Conservation (phyloP, 2,329 filamentous ascomycete species). For the Gnomoniopsis smithogilvyi region DNA sequence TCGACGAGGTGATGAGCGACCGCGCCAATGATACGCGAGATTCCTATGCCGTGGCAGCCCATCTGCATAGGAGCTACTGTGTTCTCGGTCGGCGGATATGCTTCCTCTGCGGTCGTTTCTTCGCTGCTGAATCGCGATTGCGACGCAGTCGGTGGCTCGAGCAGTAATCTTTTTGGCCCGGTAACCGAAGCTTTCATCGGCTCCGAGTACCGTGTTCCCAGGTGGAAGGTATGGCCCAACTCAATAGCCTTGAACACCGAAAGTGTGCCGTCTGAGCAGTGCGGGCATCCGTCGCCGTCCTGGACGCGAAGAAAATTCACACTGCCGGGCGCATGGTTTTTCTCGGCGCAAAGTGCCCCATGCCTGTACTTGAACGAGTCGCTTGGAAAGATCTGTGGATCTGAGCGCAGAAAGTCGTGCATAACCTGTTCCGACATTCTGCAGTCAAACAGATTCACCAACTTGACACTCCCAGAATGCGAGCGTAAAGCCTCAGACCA, state of each 20-base stretch:
- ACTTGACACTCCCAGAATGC: background rate
- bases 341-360: slow-evolving; percentile 22
- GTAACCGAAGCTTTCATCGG: slow-evolving; percentile 66
- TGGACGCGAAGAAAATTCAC: slow-evolving; percentile 64
- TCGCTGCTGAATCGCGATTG: background rate
- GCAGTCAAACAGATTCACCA: slow-evolving; percentile 37
- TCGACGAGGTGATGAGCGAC: slow-evolving; percentile 76
- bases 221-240: slow-evolving; percentile 90
- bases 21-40: slow-evolving; percentile 86
- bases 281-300: slow-evolving; percentile 69
- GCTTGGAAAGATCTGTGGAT: background rate
- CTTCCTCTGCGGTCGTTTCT: background rate
- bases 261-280: slow-evolving; percentile 63
- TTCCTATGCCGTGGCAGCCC: slow-evolving; percentile 95
- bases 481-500: slow-evolving; percentile 45
- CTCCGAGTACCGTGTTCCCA: slow-evolving; percentile 83
- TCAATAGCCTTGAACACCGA: slow-evolving; percentile 74
- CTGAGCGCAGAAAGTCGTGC: background rate
- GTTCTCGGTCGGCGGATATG: slow-evolving; percentile 22
- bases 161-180: slow-evolving; percentile 30
- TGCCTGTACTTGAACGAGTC: background rate
- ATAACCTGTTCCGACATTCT: slow-evolving; percentile 23
- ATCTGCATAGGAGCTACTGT: slow-evolving; percentile 66
- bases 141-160: slow-evolving; percentile 7
- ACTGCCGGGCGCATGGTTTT: slow-evolving; percentile 11